Base-by-base conservation (phyloP, 345 rosid species). In the Lepidium sativum region DNA sequence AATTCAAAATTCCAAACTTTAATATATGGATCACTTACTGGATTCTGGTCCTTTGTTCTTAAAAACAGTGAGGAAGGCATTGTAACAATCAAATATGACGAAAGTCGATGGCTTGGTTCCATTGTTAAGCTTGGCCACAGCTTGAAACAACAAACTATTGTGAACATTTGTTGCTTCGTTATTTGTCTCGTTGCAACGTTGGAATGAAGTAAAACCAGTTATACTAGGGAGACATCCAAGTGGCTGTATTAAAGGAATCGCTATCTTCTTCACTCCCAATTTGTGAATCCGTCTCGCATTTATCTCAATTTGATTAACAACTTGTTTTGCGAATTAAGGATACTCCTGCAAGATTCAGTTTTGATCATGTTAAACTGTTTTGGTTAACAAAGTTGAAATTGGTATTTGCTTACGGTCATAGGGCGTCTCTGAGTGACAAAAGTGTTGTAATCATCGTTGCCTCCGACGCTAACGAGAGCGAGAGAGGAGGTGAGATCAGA, bases 381-480 rank as follows among this genome's bases (percentile, higher is more conserved):
- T 1, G 1, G n/a, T n/a, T n/a, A n/a, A n/a, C 1, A 0, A 27
- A 27, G 31, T 27, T 27, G 31, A 27, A 39, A 16, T 41, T 21
- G 51, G 16, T 63, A 27, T 65, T 48, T 51, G 11, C 54, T 59
- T 73, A 91, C 96, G 81, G 55, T 45, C 29, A 65, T 20, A 9
- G 88, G 67, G 54, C 86, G 86, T 13, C 80, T 80, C 1, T 6
- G 54, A 57, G 56, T 14, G 21, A 76, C 2, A 77, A 78, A 87
- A 66, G 79, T 16, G 4, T 47, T 31, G 63, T 92, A 92, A 71
- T 92, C n/a, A n/a, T n/a, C 98, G 61, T 89, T 92, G 70, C 97
- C 97, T 4, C 86, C 80, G 43, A 81, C 59, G 44, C 84, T 75
- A 45, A 87, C 80, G 2, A 87, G 70, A 41, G 90, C 96, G 1